Base-by-base conservation (phyloP, 805 yeast genomes). In the Jamesozyma spencerorum region DNA sequence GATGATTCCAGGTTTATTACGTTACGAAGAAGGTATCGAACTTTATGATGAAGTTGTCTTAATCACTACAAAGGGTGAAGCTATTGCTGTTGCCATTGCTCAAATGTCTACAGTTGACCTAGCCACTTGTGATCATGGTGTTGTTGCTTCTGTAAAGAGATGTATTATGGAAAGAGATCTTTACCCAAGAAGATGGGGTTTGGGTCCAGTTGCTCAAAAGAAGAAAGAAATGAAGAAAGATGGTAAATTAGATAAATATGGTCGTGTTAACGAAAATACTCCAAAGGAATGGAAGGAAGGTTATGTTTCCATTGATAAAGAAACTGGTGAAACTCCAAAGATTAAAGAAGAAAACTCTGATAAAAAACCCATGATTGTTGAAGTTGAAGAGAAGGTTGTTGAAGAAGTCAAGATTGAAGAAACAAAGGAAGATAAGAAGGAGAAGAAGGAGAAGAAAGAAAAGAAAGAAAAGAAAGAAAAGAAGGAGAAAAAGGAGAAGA, bases 161-260 rank as follows among this genome's bases (percentile, higher is more conserved):
- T 90, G 97, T 73, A 92, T 92, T 57, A 92, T 92, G 98, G 98
- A 92, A 72, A 82, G 98, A 72, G 98, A 92, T 66, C 78, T 95
- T 39, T 92, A 92, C 68, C 98, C 98, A 69, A 84, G 98, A 76
- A 82, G 97, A 76, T 92, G 98, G 98, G 98, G 98, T 47, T 71
- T 92, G 55, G 98, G 98, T 56, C 98, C 98, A 56, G 85, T 88
- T 63, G 97, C 98, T 46, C 86, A 85, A 68, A 87, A 87, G 81
- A 92, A 92, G 84, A 92, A 92, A 76, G 95, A 90, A 73, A 72
- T 92, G 75, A 90, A 88, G 76, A 83, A 94, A 40, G 95, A 84
- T 51, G 98, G 97, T 59, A 90, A 92, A 70, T 79, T 92, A 60
- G 98, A 92, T 73, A 85, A 90, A 69, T 92, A 69, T 60, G 98